phyloP scores from a whole-genome alignment of 768 basidiomycete species.

The Naganishia randhawae region DNA sequence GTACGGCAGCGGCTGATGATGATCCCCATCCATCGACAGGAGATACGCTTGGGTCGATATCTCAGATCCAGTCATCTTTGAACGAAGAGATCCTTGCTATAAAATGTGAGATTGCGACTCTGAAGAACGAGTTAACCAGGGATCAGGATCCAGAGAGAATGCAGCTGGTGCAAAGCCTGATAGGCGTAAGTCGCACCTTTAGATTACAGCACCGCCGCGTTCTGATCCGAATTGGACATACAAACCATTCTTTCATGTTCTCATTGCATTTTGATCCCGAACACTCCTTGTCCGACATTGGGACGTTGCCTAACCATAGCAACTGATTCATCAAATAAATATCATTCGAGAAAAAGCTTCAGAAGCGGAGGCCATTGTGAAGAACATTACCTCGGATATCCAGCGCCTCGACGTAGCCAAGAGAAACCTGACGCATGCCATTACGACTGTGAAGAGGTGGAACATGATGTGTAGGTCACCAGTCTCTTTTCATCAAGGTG shows the following conservation, averaged over 20 bases:
- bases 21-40: background rate
- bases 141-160: conserved; percentile 86
- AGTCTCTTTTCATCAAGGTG: background rate
- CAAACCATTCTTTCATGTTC: background rate
- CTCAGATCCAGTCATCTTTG: conserved; percentile 44
- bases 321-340: conserved; percentile 66
- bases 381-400: conserved; percentile 93
- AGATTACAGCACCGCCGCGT: background rate
- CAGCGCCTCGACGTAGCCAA: conserved; percentile 90
- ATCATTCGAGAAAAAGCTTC: conserved; percentile 94
- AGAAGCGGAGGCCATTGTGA: conserved; percentile 92
- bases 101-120: conserved; percentile 65
- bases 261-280: background rate
- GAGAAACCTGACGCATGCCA: conserved; percentile 81
- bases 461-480: conserved; percentile 82
- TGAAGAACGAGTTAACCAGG: conserved; percentile 64
- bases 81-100: conserved; percentile 62
- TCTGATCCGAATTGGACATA: background rate
- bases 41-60: background rate
- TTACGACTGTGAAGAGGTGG: conserved; percentile 82
- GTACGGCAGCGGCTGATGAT: background rate
- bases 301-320: background rate
- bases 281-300: background rate
- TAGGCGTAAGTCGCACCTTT: conserved; percentile 63
- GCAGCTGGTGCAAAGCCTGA: conserved; percentile 91